phyloP scores from a whole-genome alignment of 192 early-diverging fungal genomes.

The Linnemannia exigua region DNA sequence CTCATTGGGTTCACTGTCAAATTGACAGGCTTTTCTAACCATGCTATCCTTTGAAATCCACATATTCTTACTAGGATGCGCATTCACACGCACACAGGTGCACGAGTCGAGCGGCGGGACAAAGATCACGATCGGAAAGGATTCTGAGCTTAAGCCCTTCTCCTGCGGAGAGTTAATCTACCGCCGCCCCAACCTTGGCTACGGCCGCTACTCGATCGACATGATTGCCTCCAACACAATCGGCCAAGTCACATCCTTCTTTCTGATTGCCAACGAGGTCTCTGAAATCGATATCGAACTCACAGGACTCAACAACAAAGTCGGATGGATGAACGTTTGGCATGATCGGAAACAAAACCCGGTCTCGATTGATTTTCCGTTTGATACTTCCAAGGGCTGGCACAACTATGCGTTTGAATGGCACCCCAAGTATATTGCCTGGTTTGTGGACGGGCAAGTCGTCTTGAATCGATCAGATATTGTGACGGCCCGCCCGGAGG shows the following conservation, averaged over 20 bases:
- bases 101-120: slow-evolving; percentile 23
- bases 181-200: slow-evolving; percentile 8
- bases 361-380: slow-evolving; percentile 22
- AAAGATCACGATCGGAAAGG: slow-evolving; percentile 38
- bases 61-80: slow-evolving; percentile 22
- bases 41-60: too few species aligned
- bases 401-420: slow-evolving; percentile 44
- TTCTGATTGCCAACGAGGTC: slow-evolving; percentile 39
- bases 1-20: too few species aligned
- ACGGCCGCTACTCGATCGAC: slow-evolving; percentile 46
- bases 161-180: slow-evolving; percentile 46
- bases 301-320: slow-evolving; percentile 37
- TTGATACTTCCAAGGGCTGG: slow-evolving; percentile 40
- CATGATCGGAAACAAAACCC: slow-evolving; percentile 37
- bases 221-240: slow-evolving; percentile 44
- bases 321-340: slow-evolving; percentile 54
- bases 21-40: too few species aligned
- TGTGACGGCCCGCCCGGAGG: slow-evolving; percentile 15
- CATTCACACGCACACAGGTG: slow-evolving; percentile 40
- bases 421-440: slow-evolving; percentile 26
- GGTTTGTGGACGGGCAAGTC: slow-evolving; percentile 33
- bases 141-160: slow-evolving; percentile 34
- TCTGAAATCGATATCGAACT: slow-evolving; percentile 52
- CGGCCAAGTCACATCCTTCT: slow-evolving; percentile 54
- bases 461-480: slow-evolving; percentile 49